Conservation (phyloP, 164 flowering plant species). For the Sedum album region DNA sequence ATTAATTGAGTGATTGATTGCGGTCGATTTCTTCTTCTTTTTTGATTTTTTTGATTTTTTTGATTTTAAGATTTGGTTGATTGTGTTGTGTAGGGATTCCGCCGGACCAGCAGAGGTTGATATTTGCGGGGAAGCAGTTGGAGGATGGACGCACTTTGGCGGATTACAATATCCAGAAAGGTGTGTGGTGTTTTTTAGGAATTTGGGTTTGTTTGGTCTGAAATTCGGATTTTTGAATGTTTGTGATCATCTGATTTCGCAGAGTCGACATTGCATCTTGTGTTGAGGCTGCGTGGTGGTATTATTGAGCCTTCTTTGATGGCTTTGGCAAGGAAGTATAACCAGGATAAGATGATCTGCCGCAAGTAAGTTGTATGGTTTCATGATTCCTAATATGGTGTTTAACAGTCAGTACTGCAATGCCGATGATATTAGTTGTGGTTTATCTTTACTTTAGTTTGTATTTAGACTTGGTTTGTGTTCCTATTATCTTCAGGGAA, state of each 20-base stretch:
- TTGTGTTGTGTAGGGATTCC: background rate
- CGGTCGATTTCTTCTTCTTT: too few species aligned
- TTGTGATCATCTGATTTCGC: slow-evolving; percentile 1
- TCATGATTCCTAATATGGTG: too few species aligned
- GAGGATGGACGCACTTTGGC: background rate
- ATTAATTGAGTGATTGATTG: background rate
- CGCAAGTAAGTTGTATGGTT: slow-evolving; percentile 12
- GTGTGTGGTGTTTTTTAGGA: background rate
- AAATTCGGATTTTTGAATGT: background rate
- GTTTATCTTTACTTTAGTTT: too few species aligned
- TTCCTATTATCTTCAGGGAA: too few species aligned
- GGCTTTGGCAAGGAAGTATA: slow-evolving; percentile 11
- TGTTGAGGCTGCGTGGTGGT: slow-evolving; percentile 10
- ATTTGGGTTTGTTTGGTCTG: background rate
- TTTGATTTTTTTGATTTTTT: too few species aligned
- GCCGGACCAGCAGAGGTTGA: background rate
- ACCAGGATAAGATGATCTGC: slow-evolving; percentile 9
- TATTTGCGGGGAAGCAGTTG: background rate
- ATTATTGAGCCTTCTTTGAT: slow-evolving; percentile 10
- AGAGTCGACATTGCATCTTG: slow-evolving; percentile 17
- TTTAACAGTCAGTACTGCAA: too few species aligned
- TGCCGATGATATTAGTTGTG: too few species aligned
- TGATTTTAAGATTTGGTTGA: too few species aligned
- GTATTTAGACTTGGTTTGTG: too few species aligned
- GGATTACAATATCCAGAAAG: background rate